A percentile compares a stretch with the other conserved stretches of the same genome.
phyloP scores from a whole-genome alignment of 371 early-diverging fungal species.

The Catenaria anguillulae region DNA sequence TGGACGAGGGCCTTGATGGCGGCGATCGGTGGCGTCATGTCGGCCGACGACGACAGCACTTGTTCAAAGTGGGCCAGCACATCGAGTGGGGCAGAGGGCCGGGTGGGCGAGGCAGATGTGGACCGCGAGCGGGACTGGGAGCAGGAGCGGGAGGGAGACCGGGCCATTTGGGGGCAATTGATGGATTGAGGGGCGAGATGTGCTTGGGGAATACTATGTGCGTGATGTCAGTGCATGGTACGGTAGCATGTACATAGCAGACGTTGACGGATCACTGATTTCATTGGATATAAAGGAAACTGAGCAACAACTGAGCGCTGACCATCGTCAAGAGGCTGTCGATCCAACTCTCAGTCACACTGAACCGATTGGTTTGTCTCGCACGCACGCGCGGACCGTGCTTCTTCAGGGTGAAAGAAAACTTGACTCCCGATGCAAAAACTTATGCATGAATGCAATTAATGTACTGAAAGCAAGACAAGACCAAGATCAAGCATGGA shows the following conservation, averaged over 20 bases:
- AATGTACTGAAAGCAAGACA: background rate
- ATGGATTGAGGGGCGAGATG: background rate
- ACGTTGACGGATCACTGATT: too few relatives aligned
- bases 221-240: too few relatives aligned
- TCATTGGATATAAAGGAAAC: too few relatives aligned
- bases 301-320: too few relatives aligned
- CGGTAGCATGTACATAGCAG: too few relatives aligned
- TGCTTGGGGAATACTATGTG: background rate
- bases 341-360: too few relatives aligned
- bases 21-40: constrained; percentile 75
- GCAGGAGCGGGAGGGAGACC: background rate
- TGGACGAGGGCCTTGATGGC: constrained; percentile 68
- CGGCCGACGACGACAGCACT: constrained; percentile 12
- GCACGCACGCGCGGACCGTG: too few relatives aligned
- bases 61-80: background rate
- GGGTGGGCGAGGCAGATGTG: background rate
- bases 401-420: too few relatives aligned
- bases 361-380: too few relatives aligned
- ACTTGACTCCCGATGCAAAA: background rate
- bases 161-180: background rate
- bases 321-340: too few relatives aligned
- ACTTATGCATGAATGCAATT: background rate
- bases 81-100: background rate
- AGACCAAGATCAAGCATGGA: too few relatives aligned
- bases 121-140: background rate